These are phyloP conservation scores for Sarocladium brachiariae DNA, from an alignment of 2,329 filamentous ascomycete genomes.

Conservation along the genomic window DNA sequence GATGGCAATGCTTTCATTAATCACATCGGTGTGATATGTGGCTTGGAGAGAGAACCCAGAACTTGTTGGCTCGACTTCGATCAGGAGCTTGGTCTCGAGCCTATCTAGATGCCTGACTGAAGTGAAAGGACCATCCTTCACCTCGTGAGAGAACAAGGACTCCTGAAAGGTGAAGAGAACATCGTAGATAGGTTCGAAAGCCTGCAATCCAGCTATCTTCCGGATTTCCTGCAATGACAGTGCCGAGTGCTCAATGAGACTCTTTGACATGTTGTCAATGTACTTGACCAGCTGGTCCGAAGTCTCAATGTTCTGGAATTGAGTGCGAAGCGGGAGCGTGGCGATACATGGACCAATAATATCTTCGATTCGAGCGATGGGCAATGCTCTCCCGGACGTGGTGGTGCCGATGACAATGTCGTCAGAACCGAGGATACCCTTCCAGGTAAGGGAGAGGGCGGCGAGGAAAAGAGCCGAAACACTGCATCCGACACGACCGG, in stretches of 20 bases:
- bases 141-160: slow-evolving; percentile 41
- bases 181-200: slow-evolving; percentile 61
- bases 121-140: slow-evolving; percentile 30
- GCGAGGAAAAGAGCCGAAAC: slow-evolving; percentile 72
- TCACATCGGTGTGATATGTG: slow-evolving; percentile 37
- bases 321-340: slow-evolving; percentile 64
- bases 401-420: slow-evolving; percentile 74
- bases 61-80: slow-evolving; percentile 65
- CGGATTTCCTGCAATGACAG: slow-evolving; percentile 65
- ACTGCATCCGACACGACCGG: slow-evolving; percentile 41
- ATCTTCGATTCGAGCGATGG: slow-evolving; percentile 61
- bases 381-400: slow-evolving; percentile 73
- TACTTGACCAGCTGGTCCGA: slow-evolving; percentile 55
- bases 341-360: slow-evolving; percentile 75
- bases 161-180: slow-evolving; percentile 81
- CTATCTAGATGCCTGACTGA: slow-evolving; percentile 60
- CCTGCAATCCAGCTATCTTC: slow-evolving; percentile 46
- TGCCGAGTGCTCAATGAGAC: slow-evolving; percentile 55
- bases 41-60: slow-evolving; percentile 35
- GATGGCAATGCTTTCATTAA: neutral
- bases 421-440: slow-evolving; percentile 52
- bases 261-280: slow-evolving; percentile 59
- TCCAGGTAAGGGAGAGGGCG: slow-evolving; percentile 59
- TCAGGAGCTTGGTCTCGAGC: slow-evolving; percentile 66
- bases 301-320: slow-evolving; percentile 43